Percentiles rank a stretch among this genome's conserved stretches.
phyloP scores from a whole-genome alignment of 169 alveolate species.

The Eimeria brunetti region DNA sequence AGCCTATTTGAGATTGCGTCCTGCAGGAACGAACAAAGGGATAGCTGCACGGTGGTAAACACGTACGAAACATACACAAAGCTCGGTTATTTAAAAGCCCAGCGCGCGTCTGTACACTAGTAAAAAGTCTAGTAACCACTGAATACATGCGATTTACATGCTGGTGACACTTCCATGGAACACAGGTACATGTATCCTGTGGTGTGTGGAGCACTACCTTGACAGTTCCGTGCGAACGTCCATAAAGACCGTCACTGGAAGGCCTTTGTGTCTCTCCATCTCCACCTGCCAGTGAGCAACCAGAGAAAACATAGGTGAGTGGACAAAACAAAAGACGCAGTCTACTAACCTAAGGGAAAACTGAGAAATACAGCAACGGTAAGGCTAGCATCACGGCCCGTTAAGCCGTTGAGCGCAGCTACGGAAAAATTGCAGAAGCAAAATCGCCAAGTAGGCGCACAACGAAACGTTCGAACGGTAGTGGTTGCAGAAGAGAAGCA shows the following conservation, averaged over 20 bases:
- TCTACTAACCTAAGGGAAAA: neutral
- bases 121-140: neutral
- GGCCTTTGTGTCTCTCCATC: constrained; percentile 76
- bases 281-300: constrained; percentile 42
- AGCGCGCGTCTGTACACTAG: neutral
- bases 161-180: neutral
- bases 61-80: neutral
- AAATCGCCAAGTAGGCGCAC: too few relatives aligned
- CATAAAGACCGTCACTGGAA: constrained; percentile 81
- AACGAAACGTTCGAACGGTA: neutral
- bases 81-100: neutral
- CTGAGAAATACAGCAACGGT: neutral
- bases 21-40: constrained; percentile 28
- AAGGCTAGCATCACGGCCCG: neutral
- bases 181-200: neutral
- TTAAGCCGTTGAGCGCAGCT: neutral
- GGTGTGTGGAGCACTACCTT: constrained; percentile 29
- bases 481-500: neutral
- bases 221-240: constrained; percentile 80
- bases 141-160: neutral
- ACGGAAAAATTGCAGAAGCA: too few relatives aligned
- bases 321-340: neutral
- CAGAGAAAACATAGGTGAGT: neutral
- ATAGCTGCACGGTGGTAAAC: neutral
- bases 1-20: constrained; percentile 82